Evolutionary conservation across 2,329 filamentous ascomycete genomes (phyloP).

Genomic region (Arthrobotrys iridis): DNA sequence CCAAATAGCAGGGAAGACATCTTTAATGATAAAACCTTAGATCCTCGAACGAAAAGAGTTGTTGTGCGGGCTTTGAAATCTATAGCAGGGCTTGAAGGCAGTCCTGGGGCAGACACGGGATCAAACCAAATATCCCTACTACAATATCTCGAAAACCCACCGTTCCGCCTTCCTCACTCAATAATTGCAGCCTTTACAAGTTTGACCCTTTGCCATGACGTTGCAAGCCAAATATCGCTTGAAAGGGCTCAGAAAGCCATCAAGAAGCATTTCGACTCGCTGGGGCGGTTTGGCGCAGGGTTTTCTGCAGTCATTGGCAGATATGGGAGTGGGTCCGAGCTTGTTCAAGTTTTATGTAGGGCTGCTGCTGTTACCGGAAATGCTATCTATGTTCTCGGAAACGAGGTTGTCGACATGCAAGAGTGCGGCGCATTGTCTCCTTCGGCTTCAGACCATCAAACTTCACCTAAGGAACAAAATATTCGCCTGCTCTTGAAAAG

Average conservation of each 20-base stretch:
- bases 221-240: slow-evolving; percentile 60
- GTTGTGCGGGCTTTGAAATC: slow-evolving; percentile 96
- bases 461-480: slow-evolving; percentile 55
- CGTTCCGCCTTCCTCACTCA: slow-evolving; percentile 74
- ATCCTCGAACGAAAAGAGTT: slow-evolving; percentile 81
- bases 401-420: slow-evolving; percentile 67
- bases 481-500: slow-evolving; percentile 67
- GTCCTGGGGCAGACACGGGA: slow-evolving; percentile 70
- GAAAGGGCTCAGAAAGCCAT: slow-evolving; percentile 74
- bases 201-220: slow-evolving; percentile 77
- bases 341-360: slow-evolving; percentile 89
- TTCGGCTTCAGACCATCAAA: slow-evolving; percentile 48
- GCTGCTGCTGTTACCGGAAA: slow-evolving; percentile 85
- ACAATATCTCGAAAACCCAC: slow-evolving; percentile 64
- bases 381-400: slow-evolving; percentile 85
- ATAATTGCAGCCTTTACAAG: slow-evolving; percentile 74
- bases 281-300: slow-evolving; percentile 85
- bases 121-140: slow-evolving; percentile 68
- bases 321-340: slow-evolving; percentile 89
- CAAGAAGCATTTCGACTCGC: slow-evolving; percentile 81
- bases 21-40: slow-evolving; percentile 79
- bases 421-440: slow-evolving; percentile 42
- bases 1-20: slow-evolving; percentile 92
- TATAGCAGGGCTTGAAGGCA: slow-evolving; percentile 72
- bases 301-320: slow-evolving; percentile 91